Percentiles rank a stretch among this genome's conserved stretches.
phyloP scores from a whole-genome alignment of 2,329 filamentous ascomycete genomes.

The Remersonia thermophila region DNA sequence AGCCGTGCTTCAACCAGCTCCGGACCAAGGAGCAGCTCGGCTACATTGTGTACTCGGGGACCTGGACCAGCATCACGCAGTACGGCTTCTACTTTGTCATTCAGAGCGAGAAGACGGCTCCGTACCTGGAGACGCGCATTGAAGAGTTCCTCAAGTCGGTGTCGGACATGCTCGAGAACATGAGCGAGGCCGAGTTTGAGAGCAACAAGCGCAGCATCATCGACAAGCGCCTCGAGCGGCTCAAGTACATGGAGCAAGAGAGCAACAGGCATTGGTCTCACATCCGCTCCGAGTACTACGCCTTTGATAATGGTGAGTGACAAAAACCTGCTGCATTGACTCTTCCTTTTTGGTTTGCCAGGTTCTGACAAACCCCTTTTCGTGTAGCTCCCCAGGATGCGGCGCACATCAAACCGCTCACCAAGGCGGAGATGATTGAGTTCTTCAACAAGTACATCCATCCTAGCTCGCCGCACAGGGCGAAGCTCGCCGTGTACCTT shows the following conservation, averaged over 20 bases:
- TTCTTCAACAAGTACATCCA: constrained; percentile 70
- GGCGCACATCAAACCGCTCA: constrained; percentile 57
- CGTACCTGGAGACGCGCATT: constrained; percentile 78
- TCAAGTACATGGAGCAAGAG: constrained; percentile 86
- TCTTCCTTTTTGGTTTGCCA: neutral
- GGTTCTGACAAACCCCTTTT: constrained; percentile 5
- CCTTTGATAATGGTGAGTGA: constrained; percentile 72
- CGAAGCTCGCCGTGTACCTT: constrained; percentile 78
- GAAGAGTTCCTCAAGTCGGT: constrained; percentile 69
- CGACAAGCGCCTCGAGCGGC: constrained; percentile 74
- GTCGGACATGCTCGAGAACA: constrained; percentile 52
- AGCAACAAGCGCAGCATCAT: constrained; percentile 82
- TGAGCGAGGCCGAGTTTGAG: constrained; percentile 78
- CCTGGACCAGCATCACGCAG: constrained; percentile 58
- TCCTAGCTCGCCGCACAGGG: constrained; percentile 57
- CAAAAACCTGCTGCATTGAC: no score
- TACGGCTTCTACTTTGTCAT: constrained; percentile 83
- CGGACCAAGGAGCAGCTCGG: constrained; percentile 95
- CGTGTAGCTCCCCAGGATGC: constrained; percentile 60
- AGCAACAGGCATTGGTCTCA: constrained; percentile 73
- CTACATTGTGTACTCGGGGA: constrained; percentile 85
- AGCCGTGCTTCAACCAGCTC: constrained; percentile 88
- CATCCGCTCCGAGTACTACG: constrained; percentile 74
- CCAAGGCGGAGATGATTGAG: constrained; percentile 64
- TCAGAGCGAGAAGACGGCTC: constrained; percentile 76